Conservation (phyloP, 306 rosid species). For the Geum urbanum region DNA sequence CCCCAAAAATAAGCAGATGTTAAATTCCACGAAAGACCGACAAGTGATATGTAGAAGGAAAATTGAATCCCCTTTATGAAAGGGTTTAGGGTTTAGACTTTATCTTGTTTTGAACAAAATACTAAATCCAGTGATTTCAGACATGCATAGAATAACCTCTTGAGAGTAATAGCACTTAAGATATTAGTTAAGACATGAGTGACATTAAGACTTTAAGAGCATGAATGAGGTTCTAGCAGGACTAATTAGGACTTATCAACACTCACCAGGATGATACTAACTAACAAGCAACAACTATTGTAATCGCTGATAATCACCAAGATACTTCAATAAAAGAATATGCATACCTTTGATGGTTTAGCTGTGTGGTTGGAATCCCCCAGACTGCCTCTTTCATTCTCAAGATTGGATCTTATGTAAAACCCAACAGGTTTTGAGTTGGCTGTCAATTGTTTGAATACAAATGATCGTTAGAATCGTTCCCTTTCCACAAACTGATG, state of each 20-base stretch:
- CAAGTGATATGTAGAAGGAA: neutral
- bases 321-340: no score
- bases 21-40: neutral
- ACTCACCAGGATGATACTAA: neutral
- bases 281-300: neutral
- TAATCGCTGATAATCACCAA: no score
- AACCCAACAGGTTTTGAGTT: constrained; percentile 31
- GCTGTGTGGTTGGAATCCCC: constrained; percentile 29
- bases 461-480: constrained; percentile 1
- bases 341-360: constrained; percentile 32
- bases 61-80: neutral
- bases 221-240: neutral
- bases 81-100: neutral
- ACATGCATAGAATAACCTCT: neutral
- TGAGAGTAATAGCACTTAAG: neutral
- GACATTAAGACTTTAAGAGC: neutral
- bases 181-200: neutral
- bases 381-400: constrained; percentile 28
- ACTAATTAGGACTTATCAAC: neutral
- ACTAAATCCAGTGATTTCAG: neutral
- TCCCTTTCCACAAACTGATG: no score
- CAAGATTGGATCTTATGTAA: constrained; percentile 33
- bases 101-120: neutral
- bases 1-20: neutral
- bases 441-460: constrained; percentile 20